A percentile compares a stretch with the other conserved stretches of the same genome.
Evolutionary conservation across 2,329 filamentous ascomycete species (phyloP).

Genomic region (Trichoderma citrinoviride): DNA sequence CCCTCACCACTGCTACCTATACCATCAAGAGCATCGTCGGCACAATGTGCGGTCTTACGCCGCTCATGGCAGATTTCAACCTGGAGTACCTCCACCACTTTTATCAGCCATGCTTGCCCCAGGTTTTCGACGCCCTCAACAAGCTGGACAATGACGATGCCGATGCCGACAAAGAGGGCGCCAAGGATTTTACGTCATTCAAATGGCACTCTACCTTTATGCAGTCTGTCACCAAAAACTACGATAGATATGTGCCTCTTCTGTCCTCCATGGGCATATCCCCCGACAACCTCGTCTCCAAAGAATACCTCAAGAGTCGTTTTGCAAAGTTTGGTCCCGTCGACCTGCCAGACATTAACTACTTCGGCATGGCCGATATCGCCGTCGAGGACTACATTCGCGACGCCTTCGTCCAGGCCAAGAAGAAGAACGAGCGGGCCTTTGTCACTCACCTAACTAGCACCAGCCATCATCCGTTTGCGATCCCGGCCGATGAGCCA

Average conservation of each 20-base stretch:
- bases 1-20: conserved; percentile 43
- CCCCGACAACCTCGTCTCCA: conserved; percentile 27
- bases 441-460: conserved; percentile 38
- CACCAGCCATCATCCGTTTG: conserved; percentile 37
- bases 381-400: conserved; percentile 35
- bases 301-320: conserved; percentile 33
- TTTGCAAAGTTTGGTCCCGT: conserved; percentile 32
- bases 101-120: conserved; percentile 46
- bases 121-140: conserved; percentile 38
- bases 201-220: conserved; percentile 35
- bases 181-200: conserved; percentile 26
- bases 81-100: conserved; percentile 41
- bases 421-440: conserved; percentile 33
- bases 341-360: conserved; percentile 34
- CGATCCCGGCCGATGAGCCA: conserved; percentile 30
- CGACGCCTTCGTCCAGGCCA: conserved; percentile 34
- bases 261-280: conserved; percentile 34
- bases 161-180: conserved; percentile 9
- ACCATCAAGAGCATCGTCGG: conserved; percentile 44
- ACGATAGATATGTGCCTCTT: conserved; percentile 33
- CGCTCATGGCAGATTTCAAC: conserved; percentile 44
- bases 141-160: conserved; percentile 22
- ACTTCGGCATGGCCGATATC: conserved; percentile 35
- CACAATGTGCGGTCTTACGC: conserved; percentile 43
- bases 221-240: conserved; percentile 35